A percentile compares a stretch with the other conserved stretches of the same genome.
Evolutionary conservation across 2,329 filamentous ascomycete genomes (phyloP).

Genomic region (Colletotrichum nymphaeae): DNA sequence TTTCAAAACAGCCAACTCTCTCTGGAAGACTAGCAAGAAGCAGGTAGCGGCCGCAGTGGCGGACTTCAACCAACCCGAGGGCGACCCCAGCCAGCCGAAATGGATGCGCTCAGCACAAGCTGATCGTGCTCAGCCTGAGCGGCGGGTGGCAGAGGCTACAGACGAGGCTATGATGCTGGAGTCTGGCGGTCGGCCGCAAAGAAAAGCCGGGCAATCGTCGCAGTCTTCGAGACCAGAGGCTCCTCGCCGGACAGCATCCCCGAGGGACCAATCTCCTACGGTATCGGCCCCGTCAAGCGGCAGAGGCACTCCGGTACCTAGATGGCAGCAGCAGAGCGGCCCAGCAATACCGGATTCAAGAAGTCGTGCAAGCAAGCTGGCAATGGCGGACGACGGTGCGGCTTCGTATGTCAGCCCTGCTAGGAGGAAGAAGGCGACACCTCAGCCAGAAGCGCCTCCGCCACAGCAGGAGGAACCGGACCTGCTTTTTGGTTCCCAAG

Average conservation of each 20-base stretch:
- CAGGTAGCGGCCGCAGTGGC: constrained; percentile 92
- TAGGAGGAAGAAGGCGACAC: constrained; percentile 76
- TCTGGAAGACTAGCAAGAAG: constrained; percentile 96
- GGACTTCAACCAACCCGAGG: constrained; percentile 80
- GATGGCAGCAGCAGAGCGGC: constrained; percentile 72
- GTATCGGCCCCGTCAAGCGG: constrained; percentile 54
- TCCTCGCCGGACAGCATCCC: constrained; percentile 41
- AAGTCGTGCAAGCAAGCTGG: constrained; percentile 76
- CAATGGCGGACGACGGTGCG: constrained; percentile 81
- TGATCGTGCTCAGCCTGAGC: constrained; percentile 51
- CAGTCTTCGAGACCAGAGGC: constrained; percentile 47
- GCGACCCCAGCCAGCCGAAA: constrained; percentile 84
- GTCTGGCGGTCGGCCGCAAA: constrained; percentile 67
- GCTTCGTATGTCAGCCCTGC: constrained; percentile 91
- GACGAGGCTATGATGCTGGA: constrained; percentile 87
- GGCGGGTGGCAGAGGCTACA: constrained; percentile 59
- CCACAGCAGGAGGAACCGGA: constrained; percentile 67
- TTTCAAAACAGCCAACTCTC: constrained; percentile 91
- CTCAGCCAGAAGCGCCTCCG: constrained; percentile 52
- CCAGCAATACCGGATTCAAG: constrained; percentile 60
- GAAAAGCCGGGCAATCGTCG: constrained; percentile 42
- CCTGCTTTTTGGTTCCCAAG: constrained; percentile 68
- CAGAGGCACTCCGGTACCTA: constrained; percentile 60
- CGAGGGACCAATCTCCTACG: constrained; percentile 62
- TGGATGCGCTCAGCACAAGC: constrained; percentile 86